Evolutionary conservation across 441 rosid genomes (phyloP).

Genomic region (Adansonia rubrostipa): DNA sequence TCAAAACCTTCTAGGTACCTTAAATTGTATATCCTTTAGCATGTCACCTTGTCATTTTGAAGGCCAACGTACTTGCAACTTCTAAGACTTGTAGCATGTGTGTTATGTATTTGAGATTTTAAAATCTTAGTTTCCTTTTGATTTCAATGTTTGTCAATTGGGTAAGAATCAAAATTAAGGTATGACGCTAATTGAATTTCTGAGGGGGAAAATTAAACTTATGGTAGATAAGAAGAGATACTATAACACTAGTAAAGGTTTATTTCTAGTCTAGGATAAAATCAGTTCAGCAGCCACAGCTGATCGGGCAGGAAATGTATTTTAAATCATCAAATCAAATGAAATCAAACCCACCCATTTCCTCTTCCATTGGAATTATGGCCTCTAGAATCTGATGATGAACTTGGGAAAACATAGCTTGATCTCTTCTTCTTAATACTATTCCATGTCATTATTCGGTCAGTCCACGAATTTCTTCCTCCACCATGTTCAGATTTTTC

Average conservation of each 20-base stretch:
- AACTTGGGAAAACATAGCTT: conserved; percentile 60
- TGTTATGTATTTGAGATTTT: too few species aligned
- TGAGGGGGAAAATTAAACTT: not conserved
- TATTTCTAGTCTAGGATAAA: not conserved
- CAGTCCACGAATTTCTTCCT: conserved; percentile 51
- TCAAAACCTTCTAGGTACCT: not conserved
- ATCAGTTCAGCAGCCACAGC: not conserved
- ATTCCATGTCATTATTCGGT: conserved; percentile 72
- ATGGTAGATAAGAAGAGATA: not conserved
- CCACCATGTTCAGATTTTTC: conserved; percentile 40
- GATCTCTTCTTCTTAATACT: conserved; percentile 80
- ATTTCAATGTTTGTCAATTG: too few species aligned
- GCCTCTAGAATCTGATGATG: conserved; percentile 82
- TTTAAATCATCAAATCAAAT: conserved; percentile 23
- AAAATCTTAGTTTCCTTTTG: too few species aligned
- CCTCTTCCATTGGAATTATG: conserved; percentile 74
- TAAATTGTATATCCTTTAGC: not conserved
- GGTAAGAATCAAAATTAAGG: not conserved
- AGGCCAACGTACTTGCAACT: not conserved
- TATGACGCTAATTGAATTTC: not conserved
- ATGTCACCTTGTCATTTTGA: not conserved
- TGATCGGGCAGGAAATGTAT: not conserved
- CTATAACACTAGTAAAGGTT: not conserved
- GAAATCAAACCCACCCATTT: conserved; percentile 41
- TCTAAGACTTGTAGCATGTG: not conserved